Percentiles rank a stretch among this genome's conserved stretches.
Evolutionary conservation across 352 stramenopile species (phyloP).

Genomic region (Pythium aristosporum): DNA sequence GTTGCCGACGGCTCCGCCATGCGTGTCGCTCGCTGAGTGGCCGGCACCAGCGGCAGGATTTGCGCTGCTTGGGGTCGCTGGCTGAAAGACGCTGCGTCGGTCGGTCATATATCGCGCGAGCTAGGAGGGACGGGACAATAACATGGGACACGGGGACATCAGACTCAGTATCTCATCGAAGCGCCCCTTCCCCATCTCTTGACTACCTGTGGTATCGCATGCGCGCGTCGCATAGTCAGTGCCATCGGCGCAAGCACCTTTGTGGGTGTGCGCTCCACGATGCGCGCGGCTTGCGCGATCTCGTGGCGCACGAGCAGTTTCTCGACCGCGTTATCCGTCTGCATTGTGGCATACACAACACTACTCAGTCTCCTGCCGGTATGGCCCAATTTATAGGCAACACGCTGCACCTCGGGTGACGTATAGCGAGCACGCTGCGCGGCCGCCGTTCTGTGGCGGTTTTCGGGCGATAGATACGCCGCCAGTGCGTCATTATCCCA

Average conservation of each 20-base stretch:
- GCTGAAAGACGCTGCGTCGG: slow-evolving; percentile 28
- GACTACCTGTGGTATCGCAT: slow-evolving; percentile 38
- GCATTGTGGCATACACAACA: slow-evolving; percentile 1
- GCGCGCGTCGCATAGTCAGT: slow-evolving; percentile 39
- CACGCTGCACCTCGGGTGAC: slow-evolving; percentile 3
- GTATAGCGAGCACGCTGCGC: slow-evolving; percentile 33
- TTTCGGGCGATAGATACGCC: slow-evolving; percentile 51
- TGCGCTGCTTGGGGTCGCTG: background rate
- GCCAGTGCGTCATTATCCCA: slow-evolving; percentile 54
- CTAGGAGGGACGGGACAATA: slow-evolving; percentile 4
- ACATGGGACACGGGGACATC: slow-evolving; percentile 15
- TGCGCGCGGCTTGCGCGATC: slow-evolving; percentile 27
- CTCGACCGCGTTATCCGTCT: slow-evolving; percentile 60
- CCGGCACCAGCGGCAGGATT: background rate
- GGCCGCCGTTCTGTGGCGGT: slow-evolving; percentile 33
- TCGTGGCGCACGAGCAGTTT: slow-evolving; percentile 65
- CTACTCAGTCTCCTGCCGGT: background rate
- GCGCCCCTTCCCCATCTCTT: background rate
- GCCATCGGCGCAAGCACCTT: slow-evolving; percentile 39
- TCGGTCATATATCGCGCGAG: slow-evolving; percentile 30
- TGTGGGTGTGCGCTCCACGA: slow-evolving; percentile 26
- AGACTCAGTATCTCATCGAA: slow-evolving; percentile 6
- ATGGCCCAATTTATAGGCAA: background rate
- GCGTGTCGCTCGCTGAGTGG: background rate
- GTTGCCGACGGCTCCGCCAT: slow-evolving; percentile 14